Evolutionary conservation across 1,139 yeast species (phyloP).

Genomic region (Magnusiomyces tetraspermus): DNA sequence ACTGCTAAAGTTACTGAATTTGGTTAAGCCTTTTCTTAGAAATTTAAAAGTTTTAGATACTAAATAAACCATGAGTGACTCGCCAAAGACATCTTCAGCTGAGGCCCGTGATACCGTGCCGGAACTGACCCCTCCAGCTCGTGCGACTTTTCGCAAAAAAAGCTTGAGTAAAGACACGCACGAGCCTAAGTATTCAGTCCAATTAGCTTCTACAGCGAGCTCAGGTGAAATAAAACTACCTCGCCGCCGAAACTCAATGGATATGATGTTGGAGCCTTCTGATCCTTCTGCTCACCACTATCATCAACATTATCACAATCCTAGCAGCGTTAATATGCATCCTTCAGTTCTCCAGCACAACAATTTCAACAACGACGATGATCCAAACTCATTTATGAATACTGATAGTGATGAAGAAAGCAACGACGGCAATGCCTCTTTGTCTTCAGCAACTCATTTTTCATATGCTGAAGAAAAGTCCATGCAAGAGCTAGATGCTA

Average conservation of each 20-base stretch:
- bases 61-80: not conserved
- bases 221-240: not conserved
- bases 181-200: not conserved
- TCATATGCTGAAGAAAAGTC: slow-evolving; percentile 61
- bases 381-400: slow-evolving; percentile 4
- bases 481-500: slow-evolving; percentile 62
- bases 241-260: not conserved
- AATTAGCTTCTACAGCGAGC: not conserved
- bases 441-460: slow-evolving; percentile 31
- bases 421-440: slow-evolving; percentile 3
- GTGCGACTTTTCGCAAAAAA: not conserved
- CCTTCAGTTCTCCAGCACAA: not conserved
- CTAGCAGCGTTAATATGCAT: not conserved
- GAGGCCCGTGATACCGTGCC: not conserved
- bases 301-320: not conserved
- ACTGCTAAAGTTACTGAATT: too few species aligned
- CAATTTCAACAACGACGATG: not conserved
- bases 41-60: too few species aligned
- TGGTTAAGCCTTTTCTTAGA: too few species aligned
- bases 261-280: not conserved
- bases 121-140: not conserved
- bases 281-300: not conserved
- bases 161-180: not conserved
- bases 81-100: not conserved
- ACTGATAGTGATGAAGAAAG: not conserved